Base-by-base conservation (phyloP, 345 rosid genomes). In the Gossypium mustelinum region DNA sequence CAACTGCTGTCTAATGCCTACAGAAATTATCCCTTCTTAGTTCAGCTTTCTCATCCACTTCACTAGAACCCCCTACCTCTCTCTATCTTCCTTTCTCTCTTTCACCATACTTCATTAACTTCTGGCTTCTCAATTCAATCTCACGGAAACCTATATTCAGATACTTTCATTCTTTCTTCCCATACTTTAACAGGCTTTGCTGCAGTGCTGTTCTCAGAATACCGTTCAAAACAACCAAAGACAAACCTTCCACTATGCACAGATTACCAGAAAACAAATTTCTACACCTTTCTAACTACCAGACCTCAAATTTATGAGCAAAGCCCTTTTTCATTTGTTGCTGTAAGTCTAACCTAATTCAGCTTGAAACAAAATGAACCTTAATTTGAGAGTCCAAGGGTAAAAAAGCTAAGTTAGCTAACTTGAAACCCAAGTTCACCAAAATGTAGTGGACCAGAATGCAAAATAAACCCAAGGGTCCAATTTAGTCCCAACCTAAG, bases 311-410 rank as follows among this genome's bases (percentile, higher is more conserved):
- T 22, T 34, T 54, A 17, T 5, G 11, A 24, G 43, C 57, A 68
- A 68, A 68, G 56, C 57, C 58, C 13, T 25, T 34, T 70, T 29
- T 9, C 61, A 29, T 16, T 52, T 29, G 59, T 14, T 52, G 27
- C 45, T 52, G 64, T 12, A 24, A 59, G 64, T 12, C 29, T 52
- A 70, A 27, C 60, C 27, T 45, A 47, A 48, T 45, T 48, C 71
- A 47, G 45, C 14, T 55, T 54, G 55, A 22, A 73, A 25, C 39
- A 56, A 45, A 68, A 68, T 68, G 72, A 48, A 50, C 57, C 72
- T 7, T 7, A 20, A 68, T 24, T 45, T 14, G 34, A 7, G 12
- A 48, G 16, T 24, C 17, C 11, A 52, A 27, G 43, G 3, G 24
- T 25, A 51, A 50, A 69, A 69, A 29, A 17, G 45, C 73, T 17